Base-by-base conservation (phyloP, 2,329 filamentous ascomycete genomes). In the Colletotrichum paranaense region DNA sequence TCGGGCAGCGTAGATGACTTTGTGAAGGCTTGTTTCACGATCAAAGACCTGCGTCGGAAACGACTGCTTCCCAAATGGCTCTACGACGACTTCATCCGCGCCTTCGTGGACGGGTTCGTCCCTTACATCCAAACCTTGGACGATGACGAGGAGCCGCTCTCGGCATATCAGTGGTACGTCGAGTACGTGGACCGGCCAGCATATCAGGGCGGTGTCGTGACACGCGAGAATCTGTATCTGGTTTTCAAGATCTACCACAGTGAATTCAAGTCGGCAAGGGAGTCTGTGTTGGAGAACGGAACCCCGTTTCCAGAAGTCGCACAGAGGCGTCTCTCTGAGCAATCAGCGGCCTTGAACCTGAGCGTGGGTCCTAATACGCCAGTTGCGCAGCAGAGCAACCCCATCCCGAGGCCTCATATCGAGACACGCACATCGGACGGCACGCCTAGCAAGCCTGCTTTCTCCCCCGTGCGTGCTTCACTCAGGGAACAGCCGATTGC, bases 51-150 rank as follows among this genome's bases (percentile, higher is more conserved):
- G 1, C 79, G 80, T 55, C 76, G 79, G 28, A 75, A 79, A 14
- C 78, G 79, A 9, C 64, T 75, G 5, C 76, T 89, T 22, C 81
- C 83, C 14, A 82, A 83, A 28, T 87, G 80, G 66, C 76, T 88
- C 0, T 90, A 85, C 72, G 89, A 90, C 75, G 88, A 90, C 67
- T 88, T 89, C 65, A 84, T 90, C 35, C 80, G 84, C 8, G 77
- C 79, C 2, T 89, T 86, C 63, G 80, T 83, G 1, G 78, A 77
- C 1, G 81, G 84, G 1, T 90, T 84, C 74, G 74, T 83, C 7
- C 74, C 77, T 0, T 89, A 89, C 67, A 81, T 86, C 28, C 67
- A 77, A 2, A 75, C 76, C 3, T 68, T 78, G 1, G 76, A 78
- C 6, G 46, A 69, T 9, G 72, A 74, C 26, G 77, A 80, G 11